Base-by-base conservation (phyloP, 2,329 filamentous ascomycete genomes). In the Eurotiales sp. region DNA sequence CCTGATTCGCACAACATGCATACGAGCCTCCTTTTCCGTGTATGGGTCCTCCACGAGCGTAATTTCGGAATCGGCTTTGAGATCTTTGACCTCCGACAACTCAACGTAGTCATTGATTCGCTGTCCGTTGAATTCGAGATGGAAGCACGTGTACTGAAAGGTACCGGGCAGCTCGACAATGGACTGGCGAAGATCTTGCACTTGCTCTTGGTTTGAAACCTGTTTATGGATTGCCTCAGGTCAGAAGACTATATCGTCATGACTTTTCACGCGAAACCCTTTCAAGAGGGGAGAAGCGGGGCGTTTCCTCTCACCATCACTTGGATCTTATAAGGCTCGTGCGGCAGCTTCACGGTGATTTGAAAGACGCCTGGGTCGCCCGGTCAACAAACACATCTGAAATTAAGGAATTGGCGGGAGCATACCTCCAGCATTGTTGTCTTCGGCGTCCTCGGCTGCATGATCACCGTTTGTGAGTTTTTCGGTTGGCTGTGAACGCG, bases 61-160 rank as follows among this genome's bases (percentile, higher is more conserved):
- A 53, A 96, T 80, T 63, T 91, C 87, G 30, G 91, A 87, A 56
- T 90, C 85, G 29, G 86, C 73, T 48, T 83, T 82, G 50, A 99
- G 81, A 51, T 83, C 90, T 43, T 87, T 80, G 50, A 99, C 87
- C 67, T 99, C 92, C 50, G 89, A 90, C 56, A 99, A 81, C 68
- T 95, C 87, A 54, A 95, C 82, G 63, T 93, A 97, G 72, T 99
- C 93, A 71, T 97, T 97, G 79, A 99, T 86, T 58, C 88, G 87
- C 72, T 88, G 78, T 60, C 90, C 89, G 54, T 88, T 85, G 74
- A 91, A 85, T 74, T 97, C 91, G 63, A 99, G 84, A 74, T 99
- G 93, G 77, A 99, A 99, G 78, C 93, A 99, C 48, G 93, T 95
- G 77, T 96, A 96, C 72, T 95, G 90, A 75, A 96, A 93, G 46